These are phyloP conservation scores for Colletotrichum acutatum DNA, from an alignment of 2,329 filamentous ascomycete genomes.

Conservation along the genomic window DNA sequence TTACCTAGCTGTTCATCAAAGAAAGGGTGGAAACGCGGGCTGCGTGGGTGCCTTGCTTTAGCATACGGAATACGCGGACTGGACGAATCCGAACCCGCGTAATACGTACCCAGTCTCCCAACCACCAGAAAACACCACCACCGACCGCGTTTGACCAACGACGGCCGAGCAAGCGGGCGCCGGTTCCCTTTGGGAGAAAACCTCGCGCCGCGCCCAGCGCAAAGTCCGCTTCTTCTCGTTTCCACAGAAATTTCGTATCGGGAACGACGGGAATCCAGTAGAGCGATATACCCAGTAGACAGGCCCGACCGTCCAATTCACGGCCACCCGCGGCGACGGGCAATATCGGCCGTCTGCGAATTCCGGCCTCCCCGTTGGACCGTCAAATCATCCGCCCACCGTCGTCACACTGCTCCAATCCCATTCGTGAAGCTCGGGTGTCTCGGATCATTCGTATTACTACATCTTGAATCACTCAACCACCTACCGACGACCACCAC, in stretches of 20 bases:
- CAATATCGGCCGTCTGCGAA: constrained; percentile 12
- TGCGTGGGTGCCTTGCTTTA: constrained; percentile 16
- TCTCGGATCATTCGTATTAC: constrained; percentile 27
- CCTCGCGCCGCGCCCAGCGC: background rate
- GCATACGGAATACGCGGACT: constrained; percentile 25
- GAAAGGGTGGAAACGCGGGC: background rate
- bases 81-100: constrained; percentile 26
- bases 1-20: background rate
- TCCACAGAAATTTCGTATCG: constrained; percentile 8
- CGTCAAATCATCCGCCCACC: constrained; percentile 9
- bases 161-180: background rate
- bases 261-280: constrained; percentile 20
- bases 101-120: constrained; percentile 7
- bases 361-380: constrained; percentile 9
- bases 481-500: background rate
- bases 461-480: constrained; percentile 5
- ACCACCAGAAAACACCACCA: constrained; percentile 23
- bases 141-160: constrained; percentile 7
- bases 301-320: background rate
- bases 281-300: background rate
- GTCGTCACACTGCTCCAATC: background rate
- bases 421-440: constrained; percentile 17
- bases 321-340: background rate
- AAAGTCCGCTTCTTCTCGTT: constrained; percentile 12
- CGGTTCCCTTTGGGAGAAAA: background rate